Base-by-base conservation (phyloP, 2,329 filamentous ascomycete genomes). In the Exophiala phaeomuriformis region DNA sequence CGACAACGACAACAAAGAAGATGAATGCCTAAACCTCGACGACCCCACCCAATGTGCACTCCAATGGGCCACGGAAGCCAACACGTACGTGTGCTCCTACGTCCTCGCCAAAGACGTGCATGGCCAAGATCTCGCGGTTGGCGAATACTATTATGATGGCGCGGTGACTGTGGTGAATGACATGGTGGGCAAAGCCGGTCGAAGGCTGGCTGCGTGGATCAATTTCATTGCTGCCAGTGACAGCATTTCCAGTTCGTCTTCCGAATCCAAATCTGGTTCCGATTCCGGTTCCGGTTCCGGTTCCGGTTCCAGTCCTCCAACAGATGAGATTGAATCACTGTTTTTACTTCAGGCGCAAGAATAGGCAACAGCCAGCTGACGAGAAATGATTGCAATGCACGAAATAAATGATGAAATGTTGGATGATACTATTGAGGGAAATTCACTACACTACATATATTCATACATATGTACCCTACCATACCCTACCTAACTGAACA, bases 101-200 rank as follows among this genome's bases (percentile, higher is more conserved):
- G 84, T 87, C 5, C 69, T 88, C 50, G 82, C 82, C 0, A 71
- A 83, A 35, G 84, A 76, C 5, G 81, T 86, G 49, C 71, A 69
- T 9, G 78, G 76, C 12, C 72, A 81, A 67, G 63, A 64, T 47
- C 53, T 64, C 3, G 57, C 51, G 32, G 58, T 51, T 4, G 52
- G 19, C 19, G 19, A 19, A 19, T 19, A 51, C 12, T 64, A 64
- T 40, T 64, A 61, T 52, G 58, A 61, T 8, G 61, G 61, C 2
- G 61, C 61, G 9, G 50, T 61, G 10, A 46, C 53, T 3, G 59
- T 63, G 12, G 48, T 62, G n/a, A 57, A 63, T 42, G 51, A 59
- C 2, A 50, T 60, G 53, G 41, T 63, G 35, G 41, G 51, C 6
- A 62, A 61, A 44, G 61, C 57, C 2, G 61, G 61, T 5, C 49